Conservation (phyloP, 805 yeast species). For the Candida xyloterini region DNA sequence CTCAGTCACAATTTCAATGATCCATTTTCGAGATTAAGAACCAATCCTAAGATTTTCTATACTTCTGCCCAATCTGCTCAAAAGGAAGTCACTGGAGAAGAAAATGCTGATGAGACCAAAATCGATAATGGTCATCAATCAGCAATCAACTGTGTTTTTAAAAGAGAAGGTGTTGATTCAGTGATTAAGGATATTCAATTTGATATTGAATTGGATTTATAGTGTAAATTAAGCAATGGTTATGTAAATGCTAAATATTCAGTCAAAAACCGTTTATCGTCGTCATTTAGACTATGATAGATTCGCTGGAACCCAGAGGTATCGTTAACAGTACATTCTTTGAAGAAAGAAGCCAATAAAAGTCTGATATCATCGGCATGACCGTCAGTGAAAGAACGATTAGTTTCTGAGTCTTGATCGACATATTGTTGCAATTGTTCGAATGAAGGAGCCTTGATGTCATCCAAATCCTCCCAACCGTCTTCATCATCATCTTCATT, state of each 20-base stretch:
- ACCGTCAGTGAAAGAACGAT: constrained; percentile 31
- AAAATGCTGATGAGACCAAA: constrained; percentile 34
- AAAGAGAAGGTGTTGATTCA: constrained; percentile 32
- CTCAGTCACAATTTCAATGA: constrained; percentile 47
- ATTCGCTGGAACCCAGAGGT: constrained; percentile 49
- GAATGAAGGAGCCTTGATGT: constrained; percentile 57
- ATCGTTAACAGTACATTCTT: constrained; percentile 49
- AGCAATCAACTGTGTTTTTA: constrained; percentile 29
- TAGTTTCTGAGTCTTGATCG: constrained; percentile 28
- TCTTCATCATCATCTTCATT: constrained; percentile 39
- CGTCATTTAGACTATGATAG: constrained; percentile 46
- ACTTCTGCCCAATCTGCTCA: constrained; percentile 49
- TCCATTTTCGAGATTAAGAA: constrained; percentile 88
- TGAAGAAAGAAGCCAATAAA: constrained; percentile 50
- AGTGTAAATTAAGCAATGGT: constrained; percentile 1
- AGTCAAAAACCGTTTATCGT: constrained; percentile 51
- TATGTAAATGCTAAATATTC: constrained; percentile 36
- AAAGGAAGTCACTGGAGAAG: constrained; percentile 48
- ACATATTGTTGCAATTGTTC: constrained; percentile 61
- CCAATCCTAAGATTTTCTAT: constrained; percentile 82
- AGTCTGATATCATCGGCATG: constrained; percentile 33
- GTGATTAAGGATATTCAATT: constrained; percentile 30
- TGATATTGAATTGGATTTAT: constrained; percentile 26
- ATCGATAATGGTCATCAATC: constrained; percentile 40
- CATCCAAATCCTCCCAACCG: constrained; percentile 79